Evolutionary conservation across 2,329 filamentous ascomycete genomes (phyloP), one percentile per base, ranked within the genome.

Genomic region (Salinomyces thailandicus): DNA sequence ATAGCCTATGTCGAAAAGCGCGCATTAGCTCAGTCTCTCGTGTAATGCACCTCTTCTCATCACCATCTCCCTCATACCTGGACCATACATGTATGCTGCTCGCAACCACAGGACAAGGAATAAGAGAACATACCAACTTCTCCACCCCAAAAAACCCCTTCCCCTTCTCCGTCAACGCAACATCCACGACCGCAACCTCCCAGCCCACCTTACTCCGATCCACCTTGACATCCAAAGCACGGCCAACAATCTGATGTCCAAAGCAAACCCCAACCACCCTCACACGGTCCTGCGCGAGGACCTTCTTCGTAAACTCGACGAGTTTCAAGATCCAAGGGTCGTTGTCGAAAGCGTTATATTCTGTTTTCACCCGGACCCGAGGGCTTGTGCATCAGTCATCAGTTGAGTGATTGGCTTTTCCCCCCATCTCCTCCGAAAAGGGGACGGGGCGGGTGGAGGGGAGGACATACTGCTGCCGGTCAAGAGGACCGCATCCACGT

Each of bases 231-330:
- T 77, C 82, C 47, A 87, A 55, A 1, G 84, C 82, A 35, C 85
- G 70, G 1, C 73, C 84, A 29, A 91, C 64, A 50, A 93, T 86
- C 64, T 93, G 85, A 57, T 93, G 85, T 4, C 85, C 85, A 58
- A 89, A 93, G 61, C 85, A 93, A 12, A 91, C 71, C 8, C 85
- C 85, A 12, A 93, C 68, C n/a, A 87, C 61, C 22, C 76, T 72
- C 5, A 91, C 73, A 1, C 75, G 67, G 17, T 70, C 65, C 45
- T 79, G 71, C 9, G 67, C 66, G 20, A 84, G 67, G 3, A 81
- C 66, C 45, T 69, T 64, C 34, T 68, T 64, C 0, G 73, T 75
- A 52, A 77, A 93, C 1, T 77, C 75, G 13, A 85, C 78, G 1
- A 93, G 69, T 36, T 72, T 76, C 28, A 78, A 45, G 45, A 91